Base-by-base conservation (phyloP, 345 rosid genomes). In the Citrus glauca region DNA sequence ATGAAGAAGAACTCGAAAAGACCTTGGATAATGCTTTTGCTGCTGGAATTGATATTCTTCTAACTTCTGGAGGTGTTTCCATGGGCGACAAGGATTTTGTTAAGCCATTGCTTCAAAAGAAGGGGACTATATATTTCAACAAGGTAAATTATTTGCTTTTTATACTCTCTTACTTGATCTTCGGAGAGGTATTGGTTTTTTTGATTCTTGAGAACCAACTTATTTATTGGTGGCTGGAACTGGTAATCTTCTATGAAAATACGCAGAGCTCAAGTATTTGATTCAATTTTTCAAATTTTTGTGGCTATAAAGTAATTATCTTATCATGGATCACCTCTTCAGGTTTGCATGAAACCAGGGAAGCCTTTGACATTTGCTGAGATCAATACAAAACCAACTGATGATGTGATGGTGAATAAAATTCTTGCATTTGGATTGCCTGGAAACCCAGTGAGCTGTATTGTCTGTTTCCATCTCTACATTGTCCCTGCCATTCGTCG, bases 21-120 rank as follows among this genome's bases (percentile, higher is more conserved):
- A 83, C 87, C 65, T 77, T 96, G 78, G 88, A 92, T 77, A 78
- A 82, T 78, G 95, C 91, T 50, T 72, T 88, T 79, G 84, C 90
- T 76, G 79, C 92, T 73, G 95, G 91, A 50, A 87, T 90, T 57
- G 86, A 91, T 88, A 90, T 96, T 81, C 88, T 96, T 78, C 75
- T 96, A 73, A 94, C 95, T 79, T 96, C 98, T 72, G 98, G 99
- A 7, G 99, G 99, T 81, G 97, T 96, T 85, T 96, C 99, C 75
- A 96, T 96, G 98, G 98, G 98, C 73, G 99, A 96, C 90, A 92
- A 81, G 82, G 99, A 94, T 83, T 94, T 94, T 76, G 85, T 94
- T 83, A 91, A 91, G 89, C 98, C 98, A 81, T 74, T 96, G 69
- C 89, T 96, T 76, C 82, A 83, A 84, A 92, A 86, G 81, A 91